Evolutionary conservation across 306 rosid genomes (phyloP).

Genomic region (Prunus persica): Prunus_persica_NCBIv2 NC_034011.1:2860001-2860500

Average conservation of each 20-base stretch:
- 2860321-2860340: constrained; percentile 20
- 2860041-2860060: constrained; percentile 65
- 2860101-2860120: constrained; percentile 89
- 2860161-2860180: constrained; percentile 25
- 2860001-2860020: constrained; percentile 56
- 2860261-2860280: neutral
- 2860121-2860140: constrained; percentile 39
- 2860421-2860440: constrained; percentile 1
- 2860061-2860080: constrained; percentile 56
- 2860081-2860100: constrained; percentile 80
- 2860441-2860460: neutral
- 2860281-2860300: neutral
- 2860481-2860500: constrained; percentile 26
- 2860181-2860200: constrained; percentile 20
- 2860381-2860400: constrained; percentile 26
- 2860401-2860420: constrained; percentile 15
- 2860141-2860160: constrained; percentile 26
- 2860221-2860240: constrained; percentile 10
- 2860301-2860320: constrained; percentile 7
- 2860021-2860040: constrained; percentile 67
- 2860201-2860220: neutral
- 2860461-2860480: constrained; percentile 19
- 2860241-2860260: constrained; percentile 1
- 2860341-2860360: constrained; percentile 25
- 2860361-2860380: constrained; percentile 34